Base-by-base conservation (phyloP, 1,284 basidiomycete species). In the Caloboletus inedulis region DNA sequence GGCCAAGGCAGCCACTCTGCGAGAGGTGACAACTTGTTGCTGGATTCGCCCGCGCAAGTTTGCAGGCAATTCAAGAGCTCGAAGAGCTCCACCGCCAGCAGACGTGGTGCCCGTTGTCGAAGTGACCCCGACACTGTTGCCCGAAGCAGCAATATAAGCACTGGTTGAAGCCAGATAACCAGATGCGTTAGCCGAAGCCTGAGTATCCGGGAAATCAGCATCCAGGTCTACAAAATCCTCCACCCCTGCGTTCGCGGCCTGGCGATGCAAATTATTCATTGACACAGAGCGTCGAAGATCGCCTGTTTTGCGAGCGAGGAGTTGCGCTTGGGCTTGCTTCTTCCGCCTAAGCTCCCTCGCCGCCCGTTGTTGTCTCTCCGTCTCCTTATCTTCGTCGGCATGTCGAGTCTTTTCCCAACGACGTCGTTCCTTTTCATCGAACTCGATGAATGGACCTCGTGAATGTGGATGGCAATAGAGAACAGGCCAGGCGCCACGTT, bases 91-190 rank as follows among this genome's bases (percentile, higher is more conserved):
- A 6, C 78, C 78, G 18, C 77, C 72, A 18, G 86, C 89, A 6
- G 95, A 97, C 0, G 95, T 94, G 62, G 98, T 86, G 27, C 84
- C 81, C 47, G 70, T 70, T 13, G 90, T 91, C 4, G 95, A 97
- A 2, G 96, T 94, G 64, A 98, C 86, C 39, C 84, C 80, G 45
- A 98, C 91, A 59, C 92, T 96, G 72, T 99, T 99, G 16, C 94
- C 94, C 1, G 94, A 97, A 4, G 94, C 94, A 43, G 93, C 91
- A 55, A 90, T 78, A 64, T 89, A 93, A 18, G 77, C 79, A 36
- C 76, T 75, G 4, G 68, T 69, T 14, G 87, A 84, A 10, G 79
- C 77, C 8, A 84, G 72, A 63, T 83, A 89, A 4, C 87, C 86
- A 4, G 87, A 90, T 23, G 85, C 84, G 52, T 83, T 80, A 19